Evolutionary conservation across 148 eudicot genomes (phyloP), one percentile per base, ranked within the genome.

Genomic region (Pouteria glomerata): DNA sequence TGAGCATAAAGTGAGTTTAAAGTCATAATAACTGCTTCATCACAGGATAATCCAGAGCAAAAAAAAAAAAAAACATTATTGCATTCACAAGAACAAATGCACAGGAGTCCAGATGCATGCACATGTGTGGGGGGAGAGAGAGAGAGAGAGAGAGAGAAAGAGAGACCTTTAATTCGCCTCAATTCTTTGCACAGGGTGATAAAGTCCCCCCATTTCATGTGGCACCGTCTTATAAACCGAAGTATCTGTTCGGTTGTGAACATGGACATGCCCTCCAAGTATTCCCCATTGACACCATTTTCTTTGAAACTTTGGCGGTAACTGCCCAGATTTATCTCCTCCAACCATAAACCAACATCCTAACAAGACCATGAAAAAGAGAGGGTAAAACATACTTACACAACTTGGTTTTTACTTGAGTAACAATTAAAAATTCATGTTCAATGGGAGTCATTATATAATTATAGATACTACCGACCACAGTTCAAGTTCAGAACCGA

Each of bases 141-240:
- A 55, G 72, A 27, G 27, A 52, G 70, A 50, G 57, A 47, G 45
- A 3, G 76, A 47, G 58, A 16, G 68, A 70, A 21, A 15, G 50
- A 57, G 23, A 30, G 34, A 93, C 98, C 98, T 90, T 93, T 93
- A 71, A 93, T 88, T 71, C 98, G 90, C 79, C 98, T 90, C 69
- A 93, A 83, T 82, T 93, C 98, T 88, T 88, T 93, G 94, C 98
- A 93, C 55, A 93, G 82, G 29, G 92, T 93, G 74, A 93, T 93
- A 75, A 93, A 93, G 70, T 93, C 98, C 24, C 98, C 98, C 98
- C 98, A 93, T 79, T 93, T 90, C 98, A 93, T 93, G 90, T 90
- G 98, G 83, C 98, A 90, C 55, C 91, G 85, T 76, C 98, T 87
- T 63, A 93, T 93, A 84, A 93, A 93, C 69, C 94, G 78, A 71